Evolutionary conservation across 805 yeast species (phyloP), one percentile per base, ranked within the genome.

Genomic region (Myxozyma geophila): DNA sequence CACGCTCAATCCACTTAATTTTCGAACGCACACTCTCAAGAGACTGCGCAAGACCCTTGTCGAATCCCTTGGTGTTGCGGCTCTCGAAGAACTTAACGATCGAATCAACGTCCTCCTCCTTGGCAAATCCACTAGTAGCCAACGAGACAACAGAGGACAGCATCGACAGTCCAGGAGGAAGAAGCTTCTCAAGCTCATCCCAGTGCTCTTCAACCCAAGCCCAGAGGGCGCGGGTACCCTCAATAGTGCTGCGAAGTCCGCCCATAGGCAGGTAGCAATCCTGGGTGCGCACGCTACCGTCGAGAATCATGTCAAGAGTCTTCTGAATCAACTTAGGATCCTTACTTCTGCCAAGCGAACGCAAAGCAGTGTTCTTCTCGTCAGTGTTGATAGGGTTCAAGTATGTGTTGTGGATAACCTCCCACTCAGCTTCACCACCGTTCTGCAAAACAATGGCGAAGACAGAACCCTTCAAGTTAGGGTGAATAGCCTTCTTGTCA

Each of bases 81-180:
- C 70, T 72, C 10, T 70, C 72, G 70, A 85, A 85, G 72, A 85
- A 85, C n/a, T 54, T 64, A 44, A 74, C 74, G 33, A 82, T 76
- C 44, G 79, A 82, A 10, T 64, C 70, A 35, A 71, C 72, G 60
- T 76, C 78, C 40, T 80, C 83, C 43, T 76, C 74, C 59, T 83
- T 82, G 36, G 91, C 82, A 77, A 85, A 87, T 0, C 88, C 85
- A 28, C 85, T 77, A 46, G 89, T 82, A 54, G 87, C 78, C 41
- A 88, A 67, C 39, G 81, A 79, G 46, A 93, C 88, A 63, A 95
- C 86, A 19, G 87, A 80, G 21, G 93, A 88, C 71, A 93, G 80
- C 90, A 92, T 85, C 28, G 91, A 82, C 67, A 88, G 82, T 12
- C 90, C 88, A 15, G 96, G 90, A 57, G 98, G 97, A 74, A 91